Base-by-base conservation (phyloP, 305 asterid genomes). In the Rubia balearica region DNA sequence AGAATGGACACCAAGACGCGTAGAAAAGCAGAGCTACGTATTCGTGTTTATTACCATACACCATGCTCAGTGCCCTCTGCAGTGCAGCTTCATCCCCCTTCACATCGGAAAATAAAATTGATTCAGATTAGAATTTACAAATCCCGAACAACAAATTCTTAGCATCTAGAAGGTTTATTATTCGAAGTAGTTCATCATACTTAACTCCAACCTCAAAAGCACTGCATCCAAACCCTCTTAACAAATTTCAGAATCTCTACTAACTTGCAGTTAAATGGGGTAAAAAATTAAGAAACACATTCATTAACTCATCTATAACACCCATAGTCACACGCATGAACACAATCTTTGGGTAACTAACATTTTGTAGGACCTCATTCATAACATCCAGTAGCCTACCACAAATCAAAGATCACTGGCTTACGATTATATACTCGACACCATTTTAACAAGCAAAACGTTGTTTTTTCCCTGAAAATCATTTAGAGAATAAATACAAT, bases 1-100 rank as follows among this genome's bases (percentile, higher is more conserved):
- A 94, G 89, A 94, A 94, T 65, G 98, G 98, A 81, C 99, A 94
- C 98, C 98, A 88, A 65, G 96, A 85, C 38, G 99, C 92, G 83
- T 91, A 91, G 89, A 91, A 94, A 77, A 94, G 88, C 69, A 94
- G 75, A 73, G 95, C 88, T 76, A 85, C 93, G 73, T 89, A 91
- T 65, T 87, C 88, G 59, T 84, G 81, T 66, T 80, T 84, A 68
- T 83, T 85, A 73, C 80, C 84, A 82, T 91, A 89, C 76, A 87
- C 87, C 80, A 84, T 75, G 74, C 73, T 79, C 81, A 89, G 71
- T 60, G 96, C 96, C 88, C 84, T 91, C 80, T 84, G 95, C 90
- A 94, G 62, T 56, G 91, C 69, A 14, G 73, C 84, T 78, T 94
- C 99, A 81, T 84, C 87, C 69, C 96, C 98, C 98, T 94, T 81